Conservation (phyloP, 176 grass and related monocot genomes). For the Leersia perrieri region DNA sequence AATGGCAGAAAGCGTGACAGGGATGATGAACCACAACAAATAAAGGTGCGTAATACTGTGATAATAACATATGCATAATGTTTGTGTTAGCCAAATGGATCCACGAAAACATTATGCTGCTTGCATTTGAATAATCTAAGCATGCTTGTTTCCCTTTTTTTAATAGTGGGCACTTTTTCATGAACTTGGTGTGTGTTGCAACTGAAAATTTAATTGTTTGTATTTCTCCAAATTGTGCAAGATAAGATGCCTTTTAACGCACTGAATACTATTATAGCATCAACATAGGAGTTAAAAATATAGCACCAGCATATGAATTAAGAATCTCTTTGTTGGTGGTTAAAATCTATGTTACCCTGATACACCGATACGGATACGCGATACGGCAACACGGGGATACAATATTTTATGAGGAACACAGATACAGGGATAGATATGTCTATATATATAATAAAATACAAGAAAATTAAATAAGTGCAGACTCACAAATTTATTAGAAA, state of each 20-base stretch:
- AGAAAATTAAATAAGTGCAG: no score
- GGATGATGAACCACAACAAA: slow-evolving; percentile 63
- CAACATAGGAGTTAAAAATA: background rate
- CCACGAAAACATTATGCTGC: background rate
- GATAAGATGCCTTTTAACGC: slow-evolving; percentile 3
- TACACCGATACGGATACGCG: no score
- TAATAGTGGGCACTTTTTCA: background rate
- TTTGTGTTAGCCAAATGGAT: slow-evolving; percentile 13
- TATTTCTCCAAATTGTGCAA: background rate
- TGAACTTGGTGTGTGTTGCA: background rate
- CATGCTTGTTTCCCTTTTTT: background rate
- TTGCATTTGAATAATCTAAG: background rate
- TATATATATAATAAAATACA: no score
- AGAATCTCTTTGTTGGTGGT: background rate
- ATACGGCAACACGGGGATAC: no score
- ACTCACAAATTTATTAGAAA: no score
- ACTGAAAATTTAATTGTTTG: background rate
- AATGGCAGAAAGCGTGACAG: slow-evolving; percentile 60
- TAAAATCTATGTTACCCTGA: no score
- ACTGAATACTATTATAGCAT: background rate
- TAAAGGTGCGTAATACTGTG: slow-evolving; percentile 50
- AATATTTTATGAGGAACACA: no score
- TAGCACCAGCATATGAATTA: no score
- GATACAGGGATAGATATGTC: no score
- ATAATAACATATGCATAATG: background rate